These are phyloP conservation scores for Coemansia sp. DNA, from an alignment of 192 early-diverging fungal genomes.

Conservation along the genomic window DNA sequence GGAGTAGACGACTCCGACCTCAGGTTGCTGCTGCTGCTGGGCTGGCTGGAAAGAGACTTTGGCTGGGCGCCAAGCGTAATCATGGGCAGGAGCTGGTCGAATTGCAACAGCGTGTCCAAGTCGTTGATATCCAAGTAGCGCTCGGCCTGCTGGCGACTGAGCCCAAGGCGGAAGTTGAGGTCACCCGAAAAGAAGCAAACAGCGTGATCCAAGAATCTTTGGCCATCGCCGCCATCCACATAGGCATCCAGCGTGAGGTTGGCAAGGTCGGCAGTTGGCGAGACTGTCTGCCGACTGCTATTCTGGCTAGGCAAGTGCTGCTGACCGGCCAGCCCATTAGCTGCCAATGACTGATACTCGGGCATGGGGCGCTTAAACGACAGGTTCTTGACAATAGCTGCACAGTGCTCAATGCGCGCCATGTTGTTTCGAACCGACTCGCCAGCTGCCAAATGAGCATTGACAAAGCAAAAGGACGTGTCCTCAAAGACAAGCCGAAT, in stretches of 20 bases:
- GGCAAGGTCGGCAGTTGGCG: slow-evolving; percentile 65
- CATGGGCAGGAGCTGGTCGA: slow-evolving; percentile 63
- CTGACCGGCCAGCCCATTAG: not conserved
- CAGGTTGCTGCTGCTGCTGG: slow-evolving; percentile 5
- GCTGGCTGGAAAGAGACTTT: slow-evolving; percentile 8
- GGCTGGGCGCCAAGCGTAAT: slow-evolving; percentile 10
- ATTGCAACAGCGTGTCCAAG: slow-evolving; percentile 57
- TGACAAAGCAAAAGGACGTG: slow-evolving; percentile 84
- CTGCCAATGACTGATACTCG: not conserved
- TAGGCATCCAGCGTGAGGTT: slow-evolving; percentile 51
- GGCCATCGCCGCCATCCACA: slow-evolving; percentile 83
- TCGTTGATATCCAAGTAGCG: slow-evolving; percentile 58
- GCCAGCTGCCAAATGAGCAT: slow-evolving; percentile 89
- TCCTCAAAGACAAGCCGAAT: slow-evolving; percentile 79
- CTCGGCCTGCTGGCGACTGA: slow-evolving; percentile 64
- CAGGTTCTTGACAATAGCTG: slow-evolving; percentile 53
- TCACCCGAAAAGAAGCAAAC: slow-evolving; percentile 83
- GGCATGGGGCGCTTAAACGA: slow-evolving; percentile 21
- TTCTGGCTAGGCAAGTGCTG: not conserved
- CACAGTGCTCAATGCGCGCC: slow-evolving; percentile 72
- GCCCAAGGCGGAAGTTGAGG: slow-evolving; percentile 89
- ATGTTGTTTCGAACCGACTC: slow-evolving; percentile 68
- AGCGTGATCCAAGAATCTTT: slow-evolving; percentile 76
- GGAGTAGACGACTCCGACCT: slow-evolving; percentile 12
- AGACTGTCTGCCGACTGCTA: not conserved